phyloP scores from a whole-genome alignment of 108 stramenopile species.

The Pseudonitzschia multistriata region DNA sequence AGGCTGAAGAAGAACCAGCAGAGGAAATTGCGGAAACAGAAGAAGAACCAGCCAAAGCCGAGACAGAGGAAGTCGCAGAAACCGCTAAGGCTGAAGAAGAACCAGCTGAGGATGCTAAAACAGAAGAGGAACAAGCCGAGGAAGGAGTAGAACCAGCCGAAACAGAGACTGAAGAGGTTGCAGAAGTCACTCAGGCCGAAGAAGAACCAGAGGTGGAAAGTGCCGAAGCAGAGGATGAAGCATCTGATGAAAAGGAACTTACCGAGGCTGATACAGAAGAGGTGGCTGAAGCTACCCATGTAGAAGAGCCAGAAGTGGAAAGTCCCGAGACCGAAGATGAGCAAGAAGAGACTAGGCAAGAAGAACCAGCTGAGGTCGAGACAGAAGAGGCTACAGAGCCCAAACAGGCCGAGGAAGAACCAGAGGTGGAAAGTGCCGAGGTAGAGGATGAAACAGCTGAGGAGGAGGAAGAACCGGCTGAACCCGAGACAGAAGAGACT shows the following conservation, averaged over 20 bases:
- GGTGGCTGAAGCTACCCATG: neutral
- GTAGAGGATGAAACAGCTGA: neutral
- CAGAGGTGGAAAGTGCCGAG: neutral
- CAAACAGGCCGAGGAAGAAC: neutral
- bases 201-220: neutral
- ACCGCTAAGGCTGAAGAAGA: neutral
- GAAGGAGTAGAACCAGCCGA: neutral
- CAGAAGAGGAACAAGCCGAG: neutral
- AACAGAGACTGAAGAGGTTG: neutral
- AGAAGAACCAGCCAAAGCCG: neutral
- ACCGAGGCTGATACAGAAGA: neutral
- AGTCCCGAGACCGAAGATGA: neutral
- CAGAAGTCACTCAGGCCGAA: neutral
- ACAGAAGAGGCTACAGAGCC: too few species aligned
- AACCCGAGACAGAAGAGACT: neutral
- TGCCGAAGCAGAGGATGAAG: neutral
- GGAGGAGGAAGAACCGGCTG: neutral
- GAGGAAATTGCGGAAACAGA: neutral
- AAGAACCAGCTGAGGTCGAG: neutral
- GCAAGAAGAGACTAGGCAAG: too few species aligned
- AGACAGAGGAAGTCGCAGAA: neutral
- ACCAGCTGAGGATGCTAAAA: neutral
- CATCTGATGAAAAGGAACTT: neutral
- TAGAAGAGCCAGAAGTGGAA: neutral
- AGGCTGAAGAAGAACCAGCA: neutral